These are phyloP conservation scores for Trichosanthes truncata DNA, from an alignment of 306 rosid genomes.

Conservation along the genomic window DNA sequence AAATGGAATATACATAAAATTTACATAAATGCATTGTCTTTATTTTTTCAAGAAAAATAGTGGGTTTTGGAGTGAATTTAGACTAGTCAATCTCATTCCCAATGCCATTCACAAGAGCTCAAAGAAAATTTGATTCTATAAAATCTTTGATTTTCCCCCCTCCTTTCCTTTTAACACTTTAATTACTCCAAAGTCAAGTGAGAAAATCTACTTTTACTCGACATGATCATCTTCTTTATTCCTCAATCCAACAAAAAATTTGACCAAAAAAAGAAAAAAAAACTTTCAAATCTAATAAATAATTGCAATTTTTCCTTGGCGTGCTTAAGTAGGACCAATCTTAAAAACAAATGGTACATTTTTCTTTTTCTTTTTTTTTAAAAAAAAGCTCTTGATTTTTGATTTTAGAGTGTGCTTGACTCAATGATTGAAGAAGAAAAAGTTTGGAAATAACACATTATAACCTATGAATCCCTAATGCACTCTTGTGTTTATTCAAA, in stretches of 20 bases:
- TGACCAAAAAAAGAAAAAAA: not conserved
- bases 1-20: too few relatives aligned
- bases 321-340: conserved; percentile 7
- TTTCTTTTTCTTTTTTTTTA: not conserved
- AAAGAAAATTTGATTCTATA: not conserved
- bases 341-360: not conserved
- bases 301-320: conserved; percentile 3
- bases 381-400: not conserved
- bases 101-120: not conserved
- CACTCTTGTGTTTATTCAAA: not conserved
- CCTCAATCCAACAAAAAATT: not conserved
- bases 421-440: not conserved
- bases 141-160: not conserved
- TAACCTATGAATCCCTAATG: not conserved
- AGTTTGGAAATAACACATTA: not conserved
- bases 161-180: not conserved
- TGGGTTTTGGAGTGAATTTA: not conserved
- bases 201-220: conserved; percentile 1
- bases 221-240: not conserved
- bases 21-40: not conserved
- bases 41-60: not conserved
- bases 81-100: not conserved
- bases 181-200: not conserved
- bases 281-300: not conserved
- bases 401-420: conserved; percentile 12